Evolutionary conservation across 306 rosid genomes (phyloP).

Genomic region (Casuarina glauca): DNA sequence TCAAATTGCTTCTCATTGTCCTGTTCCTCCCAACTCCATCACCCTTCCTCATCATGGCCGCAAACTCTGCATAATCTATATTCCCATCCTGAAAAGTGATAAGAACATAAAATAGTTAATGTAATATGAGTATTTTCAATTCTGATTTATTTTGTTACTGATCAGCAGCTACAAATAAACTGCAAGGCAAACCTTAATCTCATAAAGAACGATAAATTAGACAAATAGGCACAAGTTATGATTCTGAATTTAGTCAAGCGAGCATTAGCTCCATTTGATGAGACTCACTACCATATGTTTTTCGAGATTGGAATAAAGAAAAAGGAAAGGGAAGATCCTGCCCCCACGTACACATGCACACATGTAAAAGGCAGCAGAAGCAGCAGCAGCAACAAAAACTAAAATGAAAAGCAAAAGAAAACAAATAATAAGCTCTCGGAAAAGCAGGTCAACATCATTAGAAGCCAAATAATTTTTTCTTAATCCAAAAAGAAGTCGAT

Average conservation of each 20-base stretch:
- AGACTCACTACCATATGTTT: background rate
- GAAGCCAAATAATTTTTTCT: too few relatives aligned
- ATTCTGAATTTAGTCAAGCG: background rate
- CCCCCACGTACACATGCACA: too few relatives aligned
- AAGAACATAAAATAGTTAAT: background rate
- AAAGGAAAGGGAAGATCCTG: background rate
- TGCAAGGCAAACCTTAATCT: background rate
- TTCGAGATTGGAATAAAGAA: background rate
- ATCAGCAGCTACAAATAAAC: background rate
- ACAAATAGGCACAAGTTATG: background rate
- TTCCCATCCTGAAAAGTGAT: slow-evolving; percentile 66
- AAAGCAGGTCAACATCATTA: too few relatives aligned
- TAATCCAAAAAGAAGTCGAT: too few relatives aligned
- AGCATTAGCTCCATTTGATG: background rate
- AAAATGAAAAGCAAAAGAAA: too few relatives aligned
- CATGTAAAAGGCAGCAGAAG: too few relatives aligned
- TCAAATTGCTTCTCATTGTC: slow-evolving; percentile 65
- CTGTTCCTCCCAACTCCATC: slow-evolving; percentile 64
- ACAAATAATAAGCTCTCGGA: too few relatives aligned
- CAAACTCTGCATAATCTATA: slow-evolving; percentile 83
- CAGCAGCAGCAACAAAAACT: too few relatives aligned
- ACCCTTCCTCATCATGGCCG: slow-evolving; percentile 82
- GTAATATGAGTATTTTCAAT: background rate
- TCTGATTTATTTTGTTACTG: background rate
- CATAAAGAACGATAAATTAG: background rate